Percentiles rank a stretch among this genome's conserved stretches.
Evolutionary conservation across 352 stramenopile species (phyloP).

Genomic region (Globisporangium barbulae): DNA sequence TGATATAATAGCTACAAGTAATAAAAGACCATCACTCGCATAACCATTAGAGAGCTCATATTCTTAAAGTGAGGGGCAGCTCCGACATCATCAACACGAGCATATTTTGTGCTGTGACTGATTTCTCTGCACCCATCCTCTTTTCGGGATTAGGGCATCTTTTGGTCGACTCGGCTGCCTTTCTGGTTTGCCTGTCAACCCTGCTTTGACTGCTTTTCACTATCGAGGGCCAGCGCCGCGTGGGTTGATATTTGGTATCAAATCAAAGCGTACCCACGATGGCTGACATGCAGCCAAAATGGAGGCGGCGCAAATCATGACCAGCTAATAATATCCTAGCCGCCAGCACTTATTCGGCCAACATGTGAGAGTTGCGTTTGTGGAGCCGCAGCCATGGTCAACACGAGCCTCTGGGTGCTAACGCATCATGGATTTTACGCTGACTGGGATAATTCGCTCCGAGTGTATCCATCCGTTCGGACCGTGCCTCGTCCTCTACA

Average conservation of each 20-base stretch:
- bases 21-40: not conserved
- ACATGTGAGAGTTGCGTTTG: not conserved
- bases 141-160: not conserved
- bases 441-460: not conserved
- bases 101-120: not conserved
- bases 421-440: not conserved
- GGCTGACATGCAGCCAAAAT: not conserved
- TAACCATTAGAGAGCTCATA: not conserved
- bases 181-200: not conserved
- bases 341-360: not conserved
- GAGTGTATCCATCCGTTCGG: conserved; percentile 1
- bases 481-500: not conserved
- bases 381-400: not conserved
- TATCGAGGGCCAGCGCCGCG: not conserved
- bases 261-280: not conserved
- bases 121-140: not conserved
- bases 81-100: not conserved
- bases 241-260: not conserved
- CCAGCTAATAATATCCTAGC: not conserved
- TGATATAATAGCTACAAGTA: not conserved
- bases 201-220: not conserved
- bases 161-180: not conserved
- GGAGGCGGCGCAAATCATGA: not conserved
- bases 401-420: not conserved
- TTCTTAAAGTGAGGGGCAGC: not conserved